Evolutionary conservation across 75 land plant species (phyloP).

Genomic region (Chamaecyparis obtusa): DNA sequence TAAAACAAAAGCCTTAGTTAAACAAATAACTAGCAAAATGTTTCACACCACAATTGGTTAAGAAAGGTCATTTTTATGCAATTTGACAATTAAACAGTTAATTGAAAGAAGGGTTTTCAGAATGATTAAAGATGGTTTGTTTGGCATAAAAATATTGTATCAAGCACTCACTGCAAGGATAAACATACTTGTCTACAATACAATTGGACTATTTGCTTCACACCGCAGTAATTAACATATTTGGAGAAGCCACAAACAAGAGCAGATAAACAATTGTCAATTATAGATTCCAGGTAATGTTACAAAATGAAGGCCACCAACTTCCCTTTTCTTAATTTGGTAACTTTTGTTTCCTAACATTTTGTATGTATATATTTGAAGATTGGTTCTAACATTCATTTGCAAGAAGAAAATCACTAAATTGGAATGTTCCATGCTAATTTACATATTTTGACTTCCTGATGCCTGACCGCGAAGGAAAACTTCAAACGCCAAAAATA

Average conservation of each 20-base stretch:
- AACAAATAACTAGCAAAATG: neutral
- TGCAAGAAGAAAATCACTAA: neutral
- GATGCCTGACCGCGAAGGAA: neutral
- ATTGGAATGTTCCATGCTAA: neutral
- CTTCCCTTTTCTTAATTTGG: neutral
- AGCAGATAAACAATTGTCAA: neutral
- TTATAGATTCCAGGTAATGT: neutral
- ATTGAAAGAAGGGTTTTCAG: neutral
- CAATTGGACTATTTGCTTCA: neutral
- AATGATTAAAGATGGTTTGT: neutral
- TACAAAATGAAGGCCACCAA: neutral
- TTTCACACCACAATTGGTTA: neutral
- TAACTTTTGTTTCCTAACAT: neutral
- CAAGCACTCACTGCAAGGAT: neutral
- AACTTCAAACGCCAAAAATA: neutral
- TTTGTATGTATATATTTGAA: neutral
- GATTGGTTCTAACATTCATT: neutral
- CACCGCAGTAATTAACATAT: neutral
- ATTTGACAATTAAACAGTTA: neutral
- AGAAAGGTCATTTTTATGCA: neutral
- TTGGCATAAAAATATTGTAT: neutral
- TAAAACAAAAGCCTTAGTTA: neutral
- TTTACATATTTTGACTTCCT: neutral
- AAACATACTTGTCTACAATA: neutral
- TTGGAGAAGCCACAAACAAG: neutral